Evolutionary conservation across 805 yeast genomes (phyloP), one percentile per base, ranked within the genome.

Genomic region (Zygoascus flipseniorum): DNA sequence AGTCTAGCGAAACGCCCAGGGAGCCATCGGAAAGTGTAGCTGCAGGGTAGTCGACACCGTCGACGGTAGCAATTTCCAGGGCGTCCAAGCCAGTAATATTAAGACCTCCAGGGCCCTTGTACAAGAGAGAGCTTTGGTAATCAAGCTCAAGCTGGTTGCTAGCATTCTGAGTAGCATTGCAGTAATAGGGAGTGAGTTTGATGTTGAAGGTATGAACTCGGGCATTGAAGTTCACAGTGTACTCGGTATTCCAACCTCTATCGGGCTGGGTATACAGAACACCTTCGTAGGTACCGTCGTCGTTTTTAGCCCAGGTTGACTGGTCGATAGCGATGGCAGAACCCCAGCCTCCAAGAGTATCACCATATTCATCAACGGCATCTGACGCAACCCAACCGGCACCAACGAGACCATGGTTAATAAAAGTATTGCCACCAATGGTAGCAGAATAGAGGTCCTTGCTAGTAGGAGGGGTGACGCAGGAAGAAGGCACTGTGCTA

Each of bases 271-370:
- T 55, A 48, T 53, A 56, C 46, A 56, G 46, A n/a, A 41, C 49
- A 19, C 56, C 58, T 13, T 39, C 16, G 47, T 57, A 57, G 43
- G 50, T 35, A 14, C 54, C 58, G 19, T 53, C 54, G 8, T 26
- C 20, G 18, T 48, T 46, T 8, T 28, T 31, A 9, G 10, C 39
- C 54, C 54, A 56, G 23, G 51, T 31, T 13, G 28, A 3, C 49
- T 48, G 56, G 44, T 56, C 56, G 16, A 56, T 19, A 13, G 58
- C 53, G 26, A 56, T 53, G 8, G 54, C 58, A 10, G 58, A 56
- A 3, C 58, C 58, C 51, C 54, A 54, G 14, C 58, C 58, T 9
- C 58, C 58, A 19, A 56, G 52, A 16, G 58, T 56, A 39, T 56
- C 58, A 13, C 58, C 58, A 41, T 51, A 48, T 19, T 32, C 19